These are phyloP conservation scores for Cylindrotheca fusiformis DNA, from an alignment of 108 stramenopile species.

Conservation along the genomic window DNA sequence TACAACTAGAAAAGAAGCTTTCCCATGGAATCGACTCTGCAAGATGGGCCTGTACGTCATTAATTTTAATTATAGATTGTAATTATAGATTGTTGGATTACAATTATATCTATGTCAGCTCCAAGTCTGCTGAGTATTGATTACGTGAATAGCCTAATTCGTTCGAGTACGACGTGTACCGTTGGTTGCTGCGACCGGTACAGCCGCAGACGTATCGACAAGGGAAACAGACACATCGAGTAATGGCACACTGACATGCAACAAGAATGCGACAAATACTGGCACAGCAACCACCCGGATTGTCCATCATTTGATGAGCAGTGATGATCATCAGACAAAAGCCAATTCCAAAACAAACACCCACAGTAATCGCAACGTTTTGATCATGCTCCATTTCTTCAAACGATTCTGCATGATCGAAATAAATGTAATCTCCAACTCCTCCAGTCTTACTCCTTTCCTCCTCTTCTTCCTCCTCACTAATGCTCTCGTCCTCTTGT, in stretches of 20 bases:
- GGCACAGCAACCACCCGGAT: conserved; percentile 74
- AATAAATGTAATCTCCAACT: neutral
- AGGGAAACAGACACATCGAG: conserved; percentile 62
- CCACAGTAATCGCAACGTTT: conserved; percentile 35
- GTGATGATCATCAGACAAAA: conserved; percentile 55
- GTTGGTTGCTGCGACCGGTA: conserved; percentile 4
- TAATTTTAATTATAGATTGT: no score
- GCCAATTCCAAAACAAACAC: conserved; percentile 31
- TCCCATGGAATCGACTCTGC: no score
- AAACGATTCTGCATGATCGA: conserved; percentile 1
- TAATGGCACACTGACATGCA: conserved; percentile 37
- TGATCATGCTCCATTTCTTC: conserved; percentile 44
- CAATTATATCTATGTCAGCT: neutral
- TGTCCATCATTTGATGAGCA: conserved; percentile 75
- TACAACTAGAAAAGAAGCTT: no score
- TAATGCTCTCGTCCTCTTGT: neutral
- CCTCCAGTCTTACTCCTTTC: conserved; percentile 4
- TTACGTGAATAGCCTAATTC: conserved; percentile 8
- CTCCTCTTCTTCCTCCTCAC: conserved; percentile 1
- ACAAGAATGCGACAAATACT: conserved; percentile 52
- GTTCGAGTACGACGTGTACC: conserved; percentile 31
- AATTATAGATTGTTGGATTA: no score
- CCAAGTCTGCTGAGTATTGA: neutral
- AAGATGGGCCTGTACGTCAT: no score
- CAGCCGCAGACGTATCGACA: conserved; percentile 44